Evolutionary conservation across 306 rosid species (phyloP).

Genomic region (Cicer judaicum): DNA sequence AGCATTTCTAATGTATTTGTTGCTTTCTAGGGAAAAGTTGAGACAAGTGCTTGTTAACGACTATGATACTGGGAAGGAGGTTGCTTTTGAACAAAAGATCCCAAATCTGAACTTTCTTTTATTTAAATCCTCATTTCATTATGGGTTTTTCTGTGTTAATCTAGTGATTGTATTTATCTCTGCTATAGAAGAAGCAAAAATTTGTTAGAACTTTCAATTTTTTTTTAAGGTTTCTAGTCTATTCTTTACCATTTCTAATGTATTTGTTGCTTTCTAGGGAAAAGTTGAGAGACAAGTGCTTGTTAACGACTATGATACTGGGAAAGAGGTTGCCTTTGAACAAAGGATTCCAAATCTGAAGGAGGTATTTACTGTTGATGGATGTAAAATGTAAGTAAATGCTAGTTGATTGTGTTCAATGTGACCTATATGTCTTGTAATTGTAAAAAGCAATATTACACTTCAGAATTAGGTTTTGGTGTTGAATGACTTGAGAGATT

Average conservation of each 20-base stretch:
- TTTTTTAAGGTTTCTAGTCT: background rate
- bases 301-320: constrained; percentile 68
- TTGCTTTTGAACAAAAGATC: constrained; percentile 76
- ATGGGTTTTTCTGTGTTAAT: constrained; percentile 17
- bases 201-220: background rate
- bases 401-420: constrained; percentile 25
- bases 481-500: too few relatives aligned
- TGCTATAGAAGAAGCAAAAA: constrained; percentile 10
- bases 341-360: constrained; percentile 72
- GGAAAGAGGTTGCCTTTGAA: constrained; percentile 81
- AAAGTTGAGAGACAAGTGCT: constrained; percentile 87
- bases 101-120: constrained; percentile 58
- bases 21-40: constrained; percentile 71
- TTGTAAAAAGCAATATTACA: background rate
- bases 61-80: constrained; percentile 76
- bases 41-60: constrained; percentile 83
- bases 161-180: constrained; percentile 18
- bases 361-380: constrained; percentile 74
- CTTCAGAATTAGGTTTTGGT: too few relatives aligned
- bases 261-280: constrained; percentile 60
- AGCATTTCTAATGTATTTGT: constrained; percentile 30
- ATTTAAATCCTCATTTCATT: constrained; percentile 22
- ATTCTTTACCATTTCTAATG: constrained; percentile 22
- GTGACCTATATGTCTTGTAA: constrained; percentile 1
- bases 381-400: constrained; percentile 70